A percentile compares a stretch with the other conserved stretches of the same genome.
Evolutionary conservation across 1,284 basidiomycete genomes (phyloP).

Genomic region (Leccinum subrobustum): DNA sequence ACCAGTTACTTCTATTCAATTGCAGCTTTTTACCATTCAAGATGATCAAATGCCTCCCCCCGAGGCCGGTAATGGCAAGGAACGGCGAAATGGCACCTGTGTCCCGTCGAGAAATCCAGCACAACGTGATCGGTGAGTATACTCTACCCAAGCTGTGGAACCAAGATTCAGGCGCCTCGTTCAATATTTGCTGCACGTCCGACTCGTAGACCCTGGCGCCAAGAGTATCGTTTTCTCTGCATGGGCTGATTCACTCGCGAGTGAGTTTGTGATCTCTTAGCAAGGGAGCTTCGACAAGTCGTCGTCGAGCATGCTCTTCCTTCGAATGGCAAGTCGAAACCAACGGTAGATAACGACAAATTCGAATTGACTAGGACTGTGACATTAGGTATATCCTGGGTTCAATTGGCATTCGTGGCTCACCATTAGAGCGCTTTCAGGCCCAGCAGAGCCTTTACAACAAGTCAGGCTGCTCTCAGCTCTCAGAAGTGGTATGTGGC

Average conservation of each 20-base stretch:
- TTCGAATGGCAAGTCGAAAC: conserved; percentile 46
- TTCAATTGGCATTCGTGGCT: not conserved
- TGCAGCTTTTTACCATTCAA: conserved; percentile 60
- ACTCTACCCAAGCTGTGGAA: conserved; percentile 53
- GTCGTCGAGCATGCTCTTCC: conserved; percentile 64
- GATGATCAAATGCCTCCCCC: conserved; percentile 36
- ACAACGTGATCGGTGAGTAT: conserved; percentile 56
- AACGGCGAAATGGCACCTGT: conserved; percentile 41
- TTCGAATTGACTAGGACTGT: not conserved
- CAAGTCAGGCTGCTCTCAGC: conserved; percentile 78
- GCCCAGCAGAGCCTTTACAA: conserved; percentile 54
- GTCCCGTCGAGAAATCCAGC: conserved; percentile 57
- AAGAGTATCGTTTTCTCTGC: conserved; percentile 84
- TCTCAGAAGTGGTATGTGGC: conserved; percentile 55
- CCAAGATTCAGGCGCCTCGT: conserved; percentile 73
- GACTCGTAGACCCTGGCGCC: conserved; percentile 58
- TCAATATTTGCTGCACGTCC: conserved; percentile 65
- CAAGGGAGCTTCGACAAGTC: conserved; percentile 40
- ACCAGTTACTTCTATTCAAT: conserved; percentile 61
- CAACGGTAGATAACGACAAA: not conserved
- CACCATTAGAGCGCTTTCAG: conserved; percentile 12
- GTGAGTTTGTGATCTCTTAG: conserved; percentile 41
- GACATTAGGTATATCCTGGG: conserved; percentile 49
- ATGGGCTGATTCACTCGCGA: conserved; percentile 76
- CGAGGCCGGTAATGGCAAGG: conserved; percentile 24